A percentile compares a stretch with the other conserved stretches of the same genome.
Evolutionary conservation across 305 asterid species (phyloP).

Genomic region (Fraxinus sp.): DNA sequence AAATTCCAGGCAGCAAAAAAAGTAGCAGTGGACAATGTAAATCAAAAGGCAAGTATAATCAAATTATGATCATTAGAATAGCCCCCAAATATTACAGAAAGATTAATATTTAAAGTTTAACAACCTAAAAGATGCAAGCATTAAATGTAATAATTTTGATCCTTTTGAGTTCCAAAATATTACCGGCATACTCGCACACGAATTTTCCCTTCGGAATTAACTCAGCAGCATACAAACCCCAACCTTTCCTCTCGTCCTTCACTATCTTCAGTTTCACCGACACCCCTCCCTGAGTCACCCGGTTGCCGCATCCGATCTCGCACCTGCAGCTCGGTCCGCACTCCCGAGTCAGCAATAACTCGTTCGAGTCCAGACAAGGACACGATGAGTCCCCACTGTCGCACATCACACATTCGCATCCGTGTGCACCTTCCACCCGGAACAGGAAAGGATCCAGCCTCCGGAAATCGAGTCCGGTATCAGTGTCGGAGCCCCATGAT

Average conservation of each 20-base stretch:
- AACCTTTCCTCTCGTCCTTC: constrained; percentile 60
- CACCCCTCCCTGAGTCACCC: constrained; percentile 66
- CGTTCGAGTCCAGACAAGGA: constrained; percentile 42
- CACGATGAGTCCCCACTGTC: constrained; percentile 27
- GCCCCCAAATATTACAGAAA: not conserved
- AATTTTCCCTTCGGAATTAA: constrained; percentile 54
- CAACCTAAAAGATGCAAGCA: not conserved
- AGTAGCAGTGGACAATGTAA: not conserved
- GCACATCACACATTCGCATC: constrained; percentile 59
- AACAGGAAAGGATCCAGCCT: constrained; percentile 51
- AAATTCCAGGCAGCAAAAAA: not conserved
- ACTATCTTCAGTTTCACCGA: constrained; percentile 50
- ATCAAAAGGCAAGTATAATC: not conserved
- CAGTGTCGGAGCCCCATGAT: constrained; percentile 48
- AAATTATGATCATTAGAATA: not conserved
- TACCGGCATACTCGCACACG: constrained; percentile 86
- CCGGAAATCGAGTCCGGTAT: constrained; percentile 8
- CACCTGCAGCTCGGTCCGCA: constrained; percentile 81
- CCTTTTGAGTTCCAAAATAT: not conserved
- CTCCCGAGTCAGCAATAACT: constrained; percentile 37
- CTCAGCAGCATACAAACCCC: constrained; percentile 72
- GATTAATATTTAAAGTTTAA: not conserved
- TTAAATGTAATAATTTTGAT: not conserved
- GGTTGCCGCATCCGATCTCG: constrained; percentile 52
- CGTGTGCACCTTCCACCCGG: constrained; percentile 59